These are phyloP conservation scores for Schoenoplectus triqueter DNA, from an alignment of 202 grass and related monocot genomes.

Conservation along the genomic window DNA sequence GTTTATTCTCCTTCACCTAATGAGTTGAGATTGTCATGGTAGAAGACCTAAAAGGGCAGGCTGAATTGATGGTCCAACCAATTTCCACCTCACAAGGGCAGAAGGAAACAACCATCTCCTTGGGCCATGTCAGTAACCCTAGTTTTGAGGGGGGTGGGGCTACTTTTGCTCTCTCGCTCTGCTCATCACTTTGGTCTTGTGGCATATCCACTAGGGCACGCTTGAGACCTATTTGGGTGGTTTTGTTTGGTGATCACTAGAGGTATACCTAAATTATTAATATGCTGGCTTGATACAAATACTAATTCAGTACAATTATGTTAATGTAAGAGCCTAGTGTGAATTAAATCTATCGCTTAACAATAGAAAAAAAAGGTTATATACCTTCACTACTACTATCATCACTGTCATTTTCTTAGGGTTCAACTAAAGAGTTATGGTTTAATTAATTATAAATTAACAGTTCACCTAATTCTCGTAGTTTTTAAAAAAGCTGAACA, in stretches of 20 bases:
- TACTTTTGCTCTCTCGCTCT: background rate
- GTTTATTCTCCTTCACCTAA: slow-evolving; percentile 38
- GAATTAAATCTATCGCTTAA: background rate
- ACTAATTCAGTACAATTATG: background rate
- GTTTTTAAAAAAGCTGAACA: background rate
- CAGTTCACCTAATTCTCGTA: background rate
- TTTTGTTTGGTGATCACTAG: slow-evolving; percentile 22
- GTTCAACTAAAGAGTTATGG: background rate
- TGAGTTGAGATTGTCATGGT: slow-evolving; percentile 40
- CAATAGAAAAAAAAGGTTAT: too few relatives aligned
- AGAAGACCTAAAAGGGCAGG: slow-evolving; percentile 70
- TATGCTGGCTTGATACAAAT: background rate
- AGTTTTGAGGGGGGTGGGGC: slow-evolving; percentile 41
- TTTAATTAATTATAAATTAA: background rate
- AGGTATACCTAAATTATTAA: background rate
- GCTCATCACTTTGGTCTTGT: slow-evolving; percentile 42
- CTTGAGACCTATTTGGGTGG: slow-evolving; percentile 15
- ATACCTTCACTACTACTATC: too few relatives aligned
- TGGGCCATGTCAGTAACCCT: slow-evolving; percentile 72
- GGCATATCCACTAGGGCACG: slow-evolving; percentile 35
- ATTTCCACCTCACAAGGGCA: slow-evolving; percentile 67
- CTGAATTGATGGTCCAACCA: slow-evolving; percentile 80
- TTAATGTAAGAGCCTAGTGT: background rate
- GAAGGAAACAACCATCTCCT: slow-evolving; percentile 58
- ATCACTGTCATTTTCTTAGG: background rate